Evolutionary conservation across 164 flowering plant genomes (phyloP), one percentile per base, ranked within the genome.

Genomic region (Annona squamosa): DNA sequence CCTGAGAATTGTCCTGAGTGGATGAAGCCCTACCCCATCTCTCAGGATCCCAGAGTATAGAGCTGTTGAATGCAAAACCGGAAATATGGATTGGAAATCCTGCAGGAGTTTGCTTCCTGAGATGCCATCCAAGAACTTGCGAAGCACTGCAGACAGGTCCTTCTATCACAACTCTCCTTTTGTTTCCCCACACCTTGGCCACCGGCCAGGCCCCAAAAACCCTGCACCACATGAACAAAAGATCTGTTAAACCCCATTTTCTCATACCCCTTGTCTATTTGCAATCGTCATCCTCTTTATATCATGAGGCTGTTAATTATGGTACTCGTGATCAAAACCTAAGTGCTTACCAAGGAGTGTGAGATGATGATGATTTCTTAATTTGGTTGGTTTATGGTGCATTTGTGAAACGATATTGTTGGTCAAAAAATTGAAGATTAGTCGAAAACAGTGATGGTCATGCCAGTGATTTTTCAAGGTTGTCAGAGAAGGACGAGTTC

Each of bases 11-110:
- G 68, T 81, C 85, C 74, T 88, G 90, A 46, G 73, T 71, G 3
- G 97, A 85, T 2, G 98, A 83, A 68, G 88, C 77, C 19, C 97
- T 90, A 43, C 97, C 98, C 99, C 98, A 93, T 82, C 97, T 77
- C 78, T 93, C 95, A 5, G 99, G 99, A 65, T 95, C 99, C 99
- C 98, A 95, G n/a, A 95, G 89, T 43, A 95, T 84, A 0, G 97
- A 90, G 52, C 95, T 91, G 75, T 95, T 95, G 81, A 93, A 95
- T 5, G 87, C 97, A 74, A 95, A 88, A 46, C 85, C 84, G 17
- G 98, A 89, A 70, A 87, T 83, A 56, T 86, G 89, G 68, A 88
- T 75, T 0, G 83, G 80, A 67, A 88, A 78, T 41, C 42, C 74
- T 1, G 75, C 45, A 18, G 79, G 79, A 16, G 78, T 75, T 48